These are phyloP conservation scores for Oryza brachyantha DNA, from an alignment of 176 grass and related monocot species.

Conservation along the genomic window DNA sequence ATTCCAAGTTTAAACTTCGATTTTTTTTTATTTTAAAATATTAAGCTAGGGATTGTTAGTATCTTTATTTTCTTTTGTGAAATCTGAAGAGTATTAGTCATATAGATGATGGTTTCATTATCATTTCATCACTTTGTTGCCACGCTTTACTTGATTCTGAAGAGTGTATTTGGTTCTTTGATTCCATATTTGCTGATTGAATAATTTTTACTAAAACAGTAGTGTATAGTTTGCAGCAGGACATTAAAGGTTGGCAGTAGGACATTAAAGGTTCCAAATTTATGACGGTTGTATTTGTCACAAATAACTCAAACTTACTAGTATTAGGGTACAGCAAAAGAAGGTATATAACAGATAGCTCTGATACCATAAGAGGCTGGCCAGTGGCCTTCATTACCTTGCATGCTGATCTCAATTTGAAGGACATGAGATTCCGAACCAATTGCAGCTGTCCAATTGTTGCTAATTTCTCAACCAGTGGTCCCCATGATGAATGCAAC, in stretches of 20 bases:
- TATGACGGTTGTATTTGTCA: not conserved
- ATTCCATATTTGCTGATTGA: not conserved
- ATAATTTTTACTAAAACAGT: not conserved
- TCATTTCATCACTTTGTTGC: not conserved
- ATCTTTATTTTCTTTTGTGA: not conserved
- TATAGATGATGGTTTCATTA: not conserved
- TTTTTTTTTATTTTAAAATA: not conserved
- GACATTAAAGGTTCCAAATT: not conserved
- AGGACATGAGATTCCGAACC: constrained; percentile 52
- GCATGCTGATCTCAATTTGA: constrained; percentile 57
- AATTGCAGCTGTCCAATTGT: constrained; percentile 77
- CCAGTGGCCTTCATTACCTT: constrained; percentile 47
- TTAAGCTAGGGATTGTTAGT: not conserved
- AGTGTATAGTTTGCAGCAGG: too few relatives aligned
- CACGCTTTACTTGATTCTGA: not conserved
- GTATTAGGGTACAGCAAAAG: not conserved
- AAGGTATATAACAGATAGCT: not conserved
- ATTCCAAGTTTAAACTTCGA: not conserved
- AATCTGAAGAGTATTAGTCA: not conserved
- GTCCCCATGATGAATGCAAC: constrained; percentile 46
- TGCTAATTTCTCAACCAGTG: constrained; percentile 54
- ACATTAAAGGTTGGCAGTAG: not conserved
- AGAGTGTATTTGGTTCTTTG: not conserved
- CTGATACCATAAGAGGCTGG: not conserved
- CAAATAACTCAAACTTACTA: not conserved